A percentile compares a stretch with the other conserved stretches of the same genome.
Conservation (phyloP, 805 yeast genomes). For the Wickerhamomyces ciferrii region DNA sequence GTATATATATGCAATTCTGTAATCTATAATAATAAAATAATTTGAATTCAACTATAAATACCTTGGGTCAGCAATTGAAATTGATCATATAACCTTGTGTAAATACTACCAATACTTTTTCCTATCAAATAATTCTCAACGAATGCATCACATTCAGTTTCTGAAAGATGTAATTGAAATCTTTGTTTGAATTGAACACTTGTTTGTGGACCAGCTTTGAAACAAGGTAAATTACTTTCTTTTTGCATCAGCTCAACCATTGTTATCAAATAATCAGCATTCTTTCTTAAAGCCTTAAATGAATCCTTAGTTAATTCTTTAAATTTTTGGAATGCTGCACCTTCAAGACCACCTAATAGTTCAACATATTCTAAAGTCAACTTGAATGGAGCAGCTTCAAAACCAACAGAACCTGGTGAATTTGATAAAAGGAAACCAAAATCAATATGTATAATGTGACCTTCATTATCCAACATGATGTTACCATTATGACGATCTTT, state of each 20-base stretch:
- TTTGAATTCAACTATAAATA: constrained; percentile 53
- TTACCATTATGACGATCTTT: constrained; percentile 98
- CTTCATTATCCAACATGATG: constrained; percentile 93
- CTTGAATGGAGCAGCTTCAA: constrained; percentile 97
- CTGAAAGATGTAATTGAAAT: constrained; percentile 71
- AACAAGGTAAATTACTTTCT: constrained; percentile 88
- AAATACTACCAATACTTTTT: constrained; percentile 81
- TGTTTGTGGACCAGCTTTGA: constrained; percentile 81
- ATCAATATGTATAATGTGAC: constrained; percentile 92
- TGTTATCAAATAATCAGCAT: constrained; percentile 68
- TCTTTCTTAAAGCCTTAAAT: constrained; percentile 66
- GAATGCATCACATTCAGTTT: constrained; percentile 65
- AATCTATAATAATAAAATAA: neutral
- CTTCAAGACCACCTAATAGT: constrained; percentile 72
- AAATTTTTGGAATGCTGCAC: constrained; percentile 57
- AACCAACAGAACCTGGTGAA: constrained; percentile 95
- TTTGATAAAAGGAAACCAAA: constrained; percentile 91
- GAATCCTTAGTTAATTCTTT: constrained; percentile 61
- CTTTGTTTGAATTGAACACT: constrained; percentile 75
- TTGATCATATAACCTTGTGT: constrained; percentile 91
- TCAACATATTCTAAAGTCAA: constrained; percentile 87
- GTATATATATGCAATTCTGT: neutral
- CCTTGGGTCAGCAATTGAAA: constrained; percentile 95
- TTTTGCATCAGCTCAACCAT: constrained; percentile 93
- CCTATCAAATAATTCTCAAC: constrained; percentile 75